A percentile compares a stretch with the other conserved stretches of the same genome.
phyloP scores from a whole-genome alignment of 1,284 basidiomycete genomes.

The Trichosporon sp. region DNA sequence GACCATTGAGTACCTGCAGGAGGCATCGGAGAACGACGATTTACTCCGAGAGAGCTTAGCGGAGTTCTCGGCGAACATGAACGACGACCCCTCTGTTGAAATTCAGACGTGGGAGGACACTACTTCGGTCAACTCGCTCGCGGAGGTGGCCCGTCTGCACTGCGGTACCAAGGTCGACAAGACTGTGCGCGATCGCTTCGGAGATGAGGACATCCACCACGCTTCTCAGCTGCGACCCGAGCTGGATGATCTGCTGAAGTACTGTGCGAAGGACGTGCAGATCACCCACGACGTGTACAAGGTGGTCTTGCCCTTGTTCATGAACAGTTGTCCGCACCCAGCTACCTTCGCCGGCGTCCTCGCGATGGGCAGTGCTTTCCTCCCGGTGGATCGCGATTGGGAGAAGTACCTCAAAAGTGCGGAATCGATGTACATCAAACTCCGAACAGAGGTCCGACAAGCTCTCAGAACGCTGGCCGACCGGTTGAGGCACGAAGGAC shows the following conservation, averaged over 20 bases:
- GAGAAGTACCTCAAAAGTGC: constrained; percentile 72
- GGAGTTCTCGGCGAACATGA: constrained; percentile 38
- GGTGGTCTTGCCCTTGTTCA: constrained; percentile 78
- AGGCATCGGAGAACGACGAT: constrained; percentile 55
- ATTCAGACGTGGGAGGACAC: constrained; percentile 74
- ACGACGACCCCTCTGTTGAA: constrained; percentile 30
- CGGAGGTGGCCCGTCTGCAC: constrained; percentile 86
- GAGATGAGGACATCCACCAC: constrained; percentile 41
- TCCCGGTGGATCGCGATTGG: constrained; percentile 89
- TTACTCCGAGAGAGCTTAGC: constrained; percentile 29
- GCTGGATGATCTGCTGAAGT: constrained; percentile 73
- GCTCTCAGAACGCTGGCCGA: constrained; percentile 64
- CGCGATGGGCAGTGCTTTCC: constrained; percentile 85
- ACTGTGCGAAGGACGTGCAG: constrained; percentile 80
- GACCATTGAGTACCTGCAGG: constrained; percentile 46
- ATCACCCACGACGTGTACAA: constrained; percentile 80
- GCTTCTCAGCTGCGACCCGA: constrained; percentile 61
- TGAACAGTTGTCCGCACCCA: constrained; percentile 81
- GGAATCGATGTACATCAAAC: constrained; percentile 69
- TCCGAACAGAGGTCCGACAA: constrained; percentile 70
- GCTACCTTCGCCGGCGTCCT: constrained; percentile 88
- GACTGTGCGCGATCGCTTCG: constrained; percentile 71
- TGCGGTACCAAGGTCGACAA: constrained; percentile 80
- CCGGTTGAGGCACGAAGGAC: constrained; percentile 55
- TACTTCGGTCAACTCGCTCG: constrained; percentile 85